Base-by-base conservation (phyloP, 768 basidiomycete species). In the Boletus rubroflammeus region DNA sequence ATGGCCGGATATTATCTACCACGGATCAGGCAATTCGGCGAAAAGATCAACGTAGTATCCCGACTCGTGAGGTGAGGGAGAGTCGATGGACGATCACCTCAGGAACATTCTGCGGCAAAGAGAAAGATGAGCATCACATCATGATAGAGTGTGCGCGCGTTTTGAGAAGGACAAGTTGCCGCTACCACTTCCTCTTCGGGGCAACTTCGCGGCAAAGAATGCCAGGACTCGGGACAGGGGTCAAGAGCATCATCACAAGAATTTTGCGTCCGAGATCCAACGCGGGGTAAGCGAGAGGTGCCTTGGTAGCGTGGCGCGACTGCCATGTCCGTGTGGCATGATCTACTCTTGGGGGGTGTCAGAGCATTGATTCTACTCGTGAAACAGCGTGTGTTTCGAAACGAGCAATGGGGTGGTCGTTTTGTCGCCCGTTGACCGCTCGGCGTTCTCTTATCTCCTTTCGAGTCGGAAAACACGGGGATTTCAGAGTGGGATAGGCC, bases 151-250 rank as follows among this genome's bases (percentile, higher is more conserved):
- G 51, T 40, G 44, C 26, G 32, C 19, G n/a, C 10, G 31, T n/a
- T n/a, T 56, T 48, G 50, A 15, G 36, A 34, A 46, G 21, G 26
- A 50, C n/a, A 23, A n/a, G 35, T 54, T 50, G 44, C 40, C 44
- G 47, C 48, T 50, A 25, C n/a, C 21, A 39, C 32, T 61, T 38
- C 60, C 60, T 46, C 35, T 57, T 61, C 25, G 7, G 43, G 55
- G 21, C 23, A 5, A 31, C 60, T 61, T 57, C 59, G 52, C 54
- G 29, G 59, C 46, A 54, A 36, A 21, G 38, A 21, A 36, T 26
- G 34, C 35, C n/a, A 40, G 25, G 2, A 19, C 26, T 15, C 32
- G 5, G 32, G 23, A 46, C 26, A 49, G 42, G 47, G 55, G 35
- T 29, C 39, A 29, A 48, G 42, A 15, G 28, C 39, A 47, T 46